These are phyloP conservation scores for Plasmodium gallinaceum DNA, from an alignment of 169 alveolate genomes.

Conservation along the genomic window DNA sequence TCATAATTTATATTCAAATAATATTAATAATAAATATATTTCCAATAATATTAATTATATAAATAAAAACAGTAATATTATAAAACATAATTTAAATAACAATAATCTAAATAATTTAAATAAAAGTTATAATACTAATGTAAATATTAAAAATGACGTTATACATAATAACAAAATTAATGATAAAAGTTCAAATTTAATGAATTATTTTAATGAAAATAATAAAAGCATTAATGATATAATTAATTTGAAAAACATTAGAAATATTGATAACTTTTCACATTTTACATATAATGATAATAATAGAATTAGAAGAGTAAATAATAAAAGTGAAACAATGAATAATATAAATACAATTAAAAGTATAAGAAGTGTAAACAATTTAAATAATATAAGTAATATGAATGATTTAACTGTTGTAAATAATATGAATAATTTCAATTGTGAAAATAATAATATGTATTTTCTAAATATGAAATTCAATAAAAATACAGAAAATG, in stretches of 20 bases:
- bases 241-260: background rate
- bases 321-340: background rate
- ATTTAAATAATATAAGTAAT: no score
- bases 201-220: background rate
- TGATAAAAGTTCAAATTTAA: background rate
- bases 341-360: background rate
- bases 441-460: background rate
- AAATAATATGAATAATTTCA: background rate
- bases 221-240: background rate
- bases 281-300: background rate
- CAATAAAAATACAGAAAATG: background rate
- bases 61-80: background rate
- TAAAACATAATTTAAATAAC: background rate
- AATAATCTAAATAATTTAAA: background rate
- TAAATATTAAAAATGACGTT: no score
- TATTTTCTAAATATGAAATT: background rate
- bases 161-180: no score
- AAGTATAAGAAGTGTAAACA: background rate
- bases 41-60: background rate
- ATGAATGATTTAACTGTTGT: background rate
- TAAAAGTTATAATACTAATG: no score
- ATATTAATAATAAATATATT: background rate
- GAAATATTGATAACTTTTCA: background rate
- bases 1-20: background rate
- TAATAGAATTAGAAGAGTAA: background rate